A percentile compares a stretch with the other conserved stretches of the same genome.
Conservation (phyloP, 306 rosid species). For the Gynostemma pentaphyllum region DNA sequence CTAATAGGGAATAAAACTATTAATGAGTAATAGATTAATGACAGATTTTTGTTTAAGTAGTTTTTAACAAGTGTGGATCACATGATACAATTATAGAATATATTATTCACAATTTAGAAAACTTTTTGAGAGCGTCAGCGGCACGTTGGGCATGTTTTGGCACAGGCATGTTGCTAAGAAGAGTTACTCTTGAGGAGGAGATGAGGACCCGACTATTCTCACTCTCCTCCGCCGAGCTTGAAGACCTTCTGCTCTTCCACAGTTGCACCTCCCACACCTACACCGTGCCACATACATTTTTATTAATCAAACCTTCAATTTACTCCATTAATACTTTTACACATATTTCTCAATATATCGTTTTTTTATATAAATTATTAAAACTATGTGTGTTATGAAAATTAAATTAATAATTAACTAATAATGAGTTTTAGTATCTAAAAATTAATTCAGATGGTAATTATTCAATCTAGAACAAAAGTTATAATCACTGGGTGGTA, state of each 20-base stretch:
- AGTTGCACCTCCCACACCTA: slow-evolving; percentile 77
- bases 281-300: not conserved
- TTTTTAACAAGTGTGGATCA: too few species aligned
- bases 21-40: too few species aligned
- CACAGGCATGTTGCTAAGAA: slow-evolving; percentile 53
- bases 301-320: not conserved
- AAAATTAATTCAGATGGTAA: too few species aligned
- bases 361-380: too few species aligned
- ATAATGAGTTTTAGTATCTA: too few species aligned
- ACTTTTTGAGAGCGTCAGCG: slow-evolving; percentile 30
- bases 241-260: slow-evolving; percentile 58
- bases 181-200: slow-evolving; percentile 67
- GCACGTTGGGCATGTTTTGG: slow-evolving; percentile 59
- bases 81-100: too few species aligned
- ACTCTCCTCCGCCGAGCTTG: slow-evolving; percentile 18
- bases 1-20: too few species aligned
- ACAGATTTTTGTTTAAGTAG: too few species aligned
- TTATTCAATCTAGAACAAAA: too few species aligned
- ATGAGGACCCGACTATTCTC: slow-evolving; percentile 30
- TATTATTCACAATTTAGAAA: slow-evolving; percentile 22
- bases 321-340: not conserved
- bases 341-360: not conserved
- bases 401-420: too few species aligned
- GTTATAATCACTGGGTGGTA: too few species aligned
- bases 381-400: too few species aligned